Base-by-base conservation (phyloP, 1,284 basidiomycete species). In the Stygiomarasmius scandens region DNA sequence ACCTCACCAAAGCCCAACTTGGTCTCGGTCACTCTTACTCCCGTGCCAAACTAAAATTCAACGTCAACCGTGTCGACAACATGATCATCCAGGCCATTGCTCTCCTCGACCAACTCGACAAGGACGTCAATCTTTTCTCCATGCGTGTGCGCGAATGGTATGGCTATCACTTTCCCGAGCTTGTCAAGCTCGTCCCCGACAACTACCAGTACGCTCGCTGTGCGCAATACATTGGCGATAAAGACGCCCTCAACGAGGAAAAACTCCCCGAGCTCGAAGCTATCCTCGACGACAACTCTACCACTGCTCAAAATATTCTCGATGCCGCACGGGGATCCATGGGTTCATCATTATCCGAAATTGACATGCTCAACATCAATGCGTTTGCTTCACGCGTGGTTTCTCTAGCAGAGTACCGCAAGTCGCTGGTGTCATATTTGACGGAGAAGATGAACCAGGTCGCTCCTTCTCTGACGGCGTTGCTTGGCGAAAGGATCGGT, bases 31-130 rank as follows among this genome's bases (percentile, higher is more conserved):
- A 99, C 83, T 94, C 93, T 20, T 98, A 97, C 82, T 98, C 95
- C 29, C 90, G 96, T 65, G 92, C 96, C 58, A 99, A 99, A 75
- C 92, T 99, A 67, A 98, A 98, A 79, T 99, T 99, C 88, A 99
- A 99, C 81, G 96, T 98, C 66, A 98, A 99, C 85, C 86, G 96
- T 64, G 90, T 94, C 62, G 96, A 99, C 81, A 99, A 99, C 82
- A 99, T 99, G 96, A 99, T 99, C 79, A 99, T 99, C 70, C 97
- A 99, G 77, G 96, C 96, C 55, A 98, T 99, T 70, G 93, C 96
- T 2, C 88, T 98, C 56, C 92, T 98, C 68, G 96, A 99, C 80
- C 96, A 98, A 71, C 90, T 99, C 71, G 96, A 99, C 86, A 99
- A 98, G 83, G 96, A 99, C 74, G 95, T 99, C 72, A 99, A 99